Evolutionary conservation across 179 eudicot species (phyloP), one percentile per base, ranked within the genome.

Genomic region (Beta lomatogona): DNA sequence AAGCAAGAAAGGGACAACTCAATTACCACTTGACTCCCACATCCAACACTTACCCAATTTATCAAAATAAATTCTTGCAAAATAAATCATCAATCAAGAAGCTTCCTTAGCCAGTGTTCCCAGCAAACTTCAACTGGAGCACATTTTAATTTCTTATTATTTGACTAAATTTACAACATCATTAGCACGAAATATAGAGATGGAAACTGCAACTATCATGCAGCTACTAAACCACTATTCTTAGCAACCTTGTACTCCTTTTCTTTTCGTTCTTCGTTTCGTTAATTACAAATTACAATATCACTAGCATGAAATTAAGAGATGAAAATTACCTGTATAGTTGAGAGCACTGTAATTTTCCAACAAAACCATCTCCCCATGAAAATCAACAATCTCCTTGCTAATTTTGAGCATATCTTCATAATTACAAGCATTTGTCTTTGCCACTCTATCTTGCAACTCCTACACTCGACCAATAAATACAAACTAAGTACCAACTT

Each of bases 261-360:
- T 36, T 36, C 41, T 36, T 36, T 36, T 36, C 41, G 41, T 36
- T 36, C 41, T 36, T 36, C 41, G 1, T 8, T 19, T 22, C 9
- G 12, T 52, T 9, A 69, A 19, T 4, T 46, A 48, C 52, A 22
- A 71, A 71, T 16, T 9, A 41, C 19, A 13, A 64, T 19, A 11
- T 12, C 18, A 68, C 16, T 28, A 76, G 46, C 72, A 11, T 55
- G 55, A 44, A 54, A 76, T n/a, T 60, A 46, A 58, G 54, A 60
- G 12, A 54, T 11, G 65, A 22, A 60, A 83, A 21, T 53, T 87
- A 94, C 98, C 98, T 84, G 94, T 94, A 79, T 94, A 94, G 86
- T 94, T 94, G 76, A 94, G 94, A 50, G 97, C 96, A 85, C 98
- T 94, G 81, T 94, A 94, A 84, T 93, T 93, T 85, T 92, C 94